Base-by-base conservation (phyloP, 352 stramenopile genomes). In the Globisporangium cederbergense region DNA sequence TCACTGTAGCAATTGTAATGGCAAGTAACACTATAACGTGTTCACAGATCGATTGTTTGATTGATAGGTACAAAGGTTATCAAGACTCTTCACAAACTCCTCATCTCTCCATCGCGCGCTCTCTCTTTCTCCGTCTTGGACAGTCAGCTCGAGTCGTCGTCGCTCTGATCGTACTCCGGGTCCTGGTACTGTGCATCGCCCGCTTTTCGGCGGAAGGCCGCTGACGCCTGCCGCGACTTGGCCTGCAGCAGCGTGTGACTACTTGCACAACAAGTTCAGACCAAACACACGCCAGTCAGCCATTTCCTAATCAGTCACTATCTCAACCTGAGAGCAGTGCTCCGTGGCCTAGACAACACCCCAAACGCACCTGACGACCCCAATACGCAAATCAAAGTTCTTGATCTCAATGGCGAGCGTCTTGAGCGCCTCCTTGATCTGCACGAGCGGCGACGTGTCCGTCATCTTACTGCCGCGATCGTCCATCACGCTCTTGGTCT, bases 361-460 rank as follows among this genome's bases (percentile, higher is more conserved):
- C 18, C 4, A 49, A 6, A 2, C 25, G 42, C 47, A 81, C 74
- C 76, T 84, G 16, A 93, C 86, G 25, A 95, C 81, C 22, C 86
- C 84, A 54, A 95, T 89, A 14, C 84, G 82, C 62, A 95, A 62
- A 45, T 95, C 86, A 65, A 95, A 93, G 67, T 76, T 82, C 67
- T 92, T 91, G 68, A 91, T 93, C 66, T 95, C 84, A 30, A 65
- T 54, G 25, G 72, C 78, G 25, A 95, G 82, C 18, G 74, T 83
- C 72, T 91, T 92, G 55, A 95, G 81, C 50, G 84, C 83, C 43
- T 88, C 79, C 64, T 95, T 95, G 77, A 95, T 93, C 52, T 89
- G 75, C 59, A 93, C 86, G 6, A 93, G 82, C 36, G 86, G 86
- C 51, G 82, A 86, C 54, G 86, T 95, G 68, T 95, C 83, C 9